Evolutionary conservation across 805 yeast genomes (phyloP), one percentile per base, ranked within the genome.

Genomic region (Schizosaccharomyces osmophilus): DNA sequence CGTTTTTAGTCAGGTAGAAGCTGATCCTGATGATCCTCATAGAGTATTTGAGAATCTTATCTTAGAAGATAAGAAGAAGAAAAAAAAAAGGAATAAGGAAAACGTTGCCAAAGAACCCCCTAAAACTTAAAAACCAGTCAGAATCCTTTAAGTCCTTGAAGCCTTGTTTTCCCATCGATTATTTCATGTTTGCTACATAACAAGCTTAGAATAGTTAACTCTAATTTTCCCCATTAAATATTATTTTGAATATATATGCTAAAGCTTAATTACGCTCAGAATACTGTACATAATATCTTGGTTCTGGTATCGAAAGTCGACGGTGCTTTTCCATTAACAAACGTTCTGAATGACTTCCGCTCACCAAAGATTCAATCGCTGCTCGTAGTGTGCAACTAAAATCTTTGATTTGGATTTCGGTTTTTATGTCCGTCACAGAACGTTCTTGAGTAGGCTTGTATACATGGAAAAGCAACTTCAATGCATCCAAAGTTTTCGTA

Each of bases 11-110:
- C 73, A 73, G 59, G 83, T 88, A 1, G 71, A 79, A 69, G 80
- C 97, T 68, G 79, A 95, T 0, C 78, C 81, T 15, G 95, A 86
- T 70, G 98, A 86, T 70, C 97, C 93, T 68, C 95, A 90, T 4
- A 72, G 73, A 62, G 80, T 89, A 63, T 93, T 90, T 72, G 98
- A 93, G 73, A 94, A 87, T 67, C 74, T 90, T 72, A 87, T 93
- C 73, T 85, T 94, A 15, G 95, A 88, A 63, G 95, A 95, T 13
- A 78, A 80, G 48, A 75, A 79, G 64, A 80, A 77, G 70, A 78
- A 79, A 70, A 73, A 77, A 59, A 74, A 80, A 59, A 36, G 8
- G 41, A 13, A 36, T 9, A 36, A 36, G 41, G 41, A 36, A 11
- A 36, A 36, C 41, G 13, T 3, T 36, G 15, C 41, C 41, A 36